Evolutionary conservation across 805 yeast species (phyloP).

Genomic region (Candida railenensis): DNA sequence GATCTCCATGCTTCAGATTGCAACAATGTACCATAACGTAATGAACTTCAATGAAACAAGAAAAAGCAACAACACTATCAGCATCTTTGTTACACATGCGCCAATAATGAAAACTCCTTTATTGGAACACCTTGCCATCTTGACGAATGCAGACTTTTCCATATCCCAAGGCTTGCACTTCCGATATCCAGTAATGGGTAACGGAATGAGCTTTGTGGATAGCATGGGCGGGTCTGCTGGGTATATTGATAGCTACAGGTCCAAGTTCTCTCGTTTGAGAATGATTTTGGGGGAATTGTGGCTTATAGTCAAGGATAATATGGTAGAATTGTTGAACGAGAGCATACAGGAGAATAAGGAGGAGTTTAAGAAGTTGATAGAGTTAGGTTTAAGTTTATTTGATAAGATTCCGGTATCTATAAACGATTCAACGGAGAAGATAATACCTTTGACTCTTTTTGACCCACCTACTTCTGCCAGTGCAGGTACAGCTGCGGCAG

Average conservation of each 20-base stretch:
- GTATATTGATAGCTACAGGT: constrained; percentile 56
- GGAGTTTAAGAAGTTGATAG: constrained; percentile 45
- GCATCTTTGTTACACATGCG: constrained; percentile 65
- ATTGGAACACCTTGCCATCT: constrained; percentile 63
- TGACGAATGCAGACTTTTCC: constrained; percentile 69
- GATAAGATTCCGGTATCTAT: constrained; percentile 58
- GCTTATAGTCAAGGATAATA: constrained; percentile 56
- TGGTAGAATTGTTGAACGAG: constrained; percentile 33
- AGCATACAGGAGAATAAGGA: constrained; percentile 12
- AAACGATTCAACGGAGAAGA: constrained; percentile 36
- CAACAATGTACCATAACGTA: constrained; percentile 46
- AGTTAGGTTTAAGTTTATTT: constrained; percentile 58
- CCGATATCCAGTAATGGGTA: constrained; percentile 66
- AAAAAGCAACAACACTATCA: constrained; percentile 42
- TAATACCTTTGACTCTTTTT: constrained; percentile 40
- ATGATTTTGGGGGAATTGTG: constrained; percentile 63
- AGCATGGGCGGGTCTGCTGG: constrained; percentile 37
- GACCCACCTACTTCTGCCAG: too few species aligned
- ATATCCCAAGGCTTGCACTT: constrained; percentile 73
- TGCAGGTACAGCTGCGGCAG: constrained; percentile 5
- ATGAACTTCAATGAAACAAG: constrained; percentile 10
- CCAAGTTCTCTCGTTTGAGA: constrained; percentile 61
- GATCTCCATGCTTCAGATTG: constrained; percentile 71
- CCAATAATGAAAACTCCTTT: constrained; percentile 71
- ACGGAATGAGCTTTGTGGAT: constrained; percentile 64